These are phyloP conservation scores for Lasiodiplodia citricola DNA, from an alignment of 2,329 filamentous ascomycete species.

Conservation along the genomic window DNA sequence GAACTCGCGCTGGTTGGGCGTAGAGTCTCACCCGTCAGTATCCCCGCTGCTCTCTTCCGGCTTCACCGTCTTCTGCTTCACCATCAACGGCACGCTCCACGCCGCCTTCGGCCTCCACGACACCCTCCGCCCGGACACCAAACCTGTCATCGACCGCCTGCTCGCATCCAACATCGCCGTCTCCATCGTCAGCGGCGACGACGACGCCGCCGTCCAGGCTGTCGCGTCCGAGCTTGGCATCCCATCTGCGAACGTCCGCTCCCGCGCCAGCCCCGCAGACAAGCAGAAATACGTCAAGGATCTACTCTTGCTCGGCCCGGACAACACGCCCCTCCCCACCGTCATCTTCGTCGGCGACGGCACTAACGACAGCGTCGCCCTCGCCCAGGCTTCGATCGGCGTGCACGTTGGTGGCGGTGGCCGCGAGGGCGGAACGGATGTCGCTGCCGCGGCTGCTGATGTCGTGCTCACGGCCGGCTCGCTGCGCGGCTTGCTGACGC, in stretches of 20 bases:
- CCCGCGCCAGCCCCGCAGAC: conserved; percentile 57
- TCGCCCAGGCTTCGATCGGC: conserved; percentile 73
- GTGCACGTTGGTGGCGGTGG: conserved; percentile 61
- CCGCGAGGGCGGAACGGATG: conserved; percentile 55
- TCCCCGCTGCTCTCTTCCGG: conserved; percentile 2
- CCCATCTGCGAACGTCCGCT: conserved; percentile 46
- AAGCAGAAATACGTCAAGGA: conserved; percentile 59
- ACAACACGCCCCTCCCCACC: background rate
- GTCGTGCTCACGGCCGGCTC: conserved; percentile 19
- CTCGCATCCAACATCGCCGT: conserved; percentile 53
- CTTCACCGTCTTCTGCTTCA: conserved; percentile 47
- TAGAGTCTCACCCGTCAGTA: background rate
- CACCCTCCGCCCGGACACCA: conserved; percentile 56
- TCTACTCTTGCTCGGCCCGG: conserved; percentile 32
- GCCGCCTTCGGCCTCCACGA: conserved; percentile 59
- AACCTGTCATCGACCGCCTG: conserved; percentile 59
- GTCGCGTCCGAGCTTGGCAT: conserved; percentile 51
- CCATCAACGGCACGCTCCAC: conserved; percentile 49
- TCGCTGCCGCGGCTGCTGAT: conserved; percentile 71
- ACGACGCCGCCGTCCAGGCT: conserved; percentile 53
- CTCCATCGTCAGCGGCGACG: conserved; percentile 65
- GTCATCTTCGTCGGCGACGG: conserved; percentile 72
- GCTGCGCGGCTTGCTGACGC: conserved; percentile 50
- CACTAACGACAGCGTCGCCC: conserved; percentile 76
- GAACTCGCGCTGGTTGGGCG: conserved; percentile 7